Conservation (phyloP, 2,329 filamentous ascomycete species). For the Sphaceloma murrayae region DNA sequence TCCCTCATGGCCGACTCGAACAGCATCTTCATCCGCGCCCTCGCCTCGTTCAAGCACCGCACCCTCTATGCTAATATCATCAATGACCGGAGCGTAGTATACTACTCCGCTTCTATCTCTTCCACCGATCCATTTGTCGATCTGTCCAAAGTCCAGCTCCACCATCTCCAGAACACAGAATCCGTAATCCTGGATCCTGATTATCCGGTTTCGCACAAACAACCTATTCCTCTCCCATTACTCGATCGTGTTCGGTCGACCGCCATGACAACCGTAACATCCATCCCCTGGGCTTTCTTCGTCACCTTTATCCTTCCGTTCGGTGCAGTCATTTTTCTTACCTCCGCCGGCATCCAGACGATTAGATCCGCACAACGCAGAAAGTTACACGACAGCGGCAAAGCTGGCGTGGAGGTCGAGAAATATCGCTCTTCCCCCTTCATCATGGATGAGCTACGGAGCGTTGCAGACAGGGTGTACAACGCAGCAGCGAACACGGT, state of each 20-base stretch:
- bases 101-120: conserved; percentile 73
- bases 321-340: conserved; percentile 58
- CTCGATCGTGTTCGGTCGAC: conserved; percentile 21
- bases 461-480: conserved; percentile 67
- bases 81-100: conserved; percentile 73
- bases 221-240: conserved; percentile 18
- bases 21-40: conserved; percentile 74
- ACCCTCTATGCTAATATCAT: conserved; percentile 77
- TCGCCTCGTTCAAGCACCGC: conserved; percentile 65
- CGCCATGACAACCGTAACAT: conserved; percentile 36
- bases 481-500: conserved; percentile 57
- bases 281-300: conserved; percentile 54
- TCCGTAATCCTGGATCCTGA: conserved; percentile 63
- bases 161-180: conserved; percentile 63
- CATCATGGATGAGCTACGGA: conserved; percentile 64
- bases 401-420: conserved; percentile 56
- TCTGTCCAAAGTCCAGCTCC: conserved; percentile 56
- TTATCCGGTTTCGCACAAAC: conserved; percentile 48
- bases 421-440: conserved; percentile 63
- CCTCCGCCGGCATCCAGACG: conserved; percentile 69
- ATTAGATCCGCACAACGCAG: conserved; percentile 66
- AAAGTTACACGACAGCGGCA: conserved; percentile 54
- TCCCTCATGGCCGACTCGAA: conserved; percentile 71
- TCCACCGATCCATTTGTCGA: conserved; percentile 69
- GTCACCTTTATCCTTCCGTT: conserved; percentile 65